These are phyloP conservation scores for Phytophthora macrochlamydospora DNA, from an alignment of 352 stramenopile genomes.

Conservation along the genomic window DNA sequence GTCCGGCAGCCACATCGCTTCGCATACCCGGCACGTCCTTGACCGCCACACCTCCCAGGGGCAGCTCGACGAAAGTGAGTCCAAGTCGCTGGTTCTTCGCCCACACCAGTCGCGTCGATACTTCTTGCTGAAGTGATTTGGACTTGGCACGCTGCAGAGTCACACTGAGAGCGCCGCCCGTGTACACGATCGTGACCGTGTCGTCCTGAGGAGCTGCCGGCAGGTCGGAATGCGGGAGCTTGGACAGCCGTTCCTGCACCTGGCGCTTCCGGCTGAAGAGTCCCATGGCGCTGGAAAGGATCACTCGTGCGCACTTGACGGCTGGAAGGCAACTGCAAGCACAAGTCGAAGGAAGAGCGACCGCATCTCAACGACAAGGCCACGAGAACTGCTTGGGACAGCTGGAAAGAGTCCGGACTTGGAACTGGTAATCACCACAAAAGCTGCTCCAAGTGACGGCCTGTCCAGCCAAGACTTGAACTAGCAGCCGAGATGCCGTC, in stretches of 20 bases:
- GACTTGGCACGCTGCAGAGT: conserved; percentile 49
- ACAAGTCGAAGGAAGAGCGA: neutral
- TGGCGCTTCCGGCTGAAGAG: conserved; percentile 15
- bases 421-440: neutral
- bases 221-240: conserved; percentile 7
- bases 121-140: conserved; percentile 33
- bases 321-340: conserved; percentile 19
- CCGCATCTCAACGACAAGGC: neutral
- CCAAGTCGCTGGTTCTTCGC: conserved; percentile 49
- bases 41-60: conserved; percentile 43
- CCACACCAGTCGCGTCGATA: conserved; percentile 45
- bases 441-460: neutral
- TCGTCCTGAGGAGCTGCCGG: conserved; percentile 1
- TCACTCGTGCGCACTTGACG: conserved; percentile 7
- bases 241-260: conserved; percentile 6
- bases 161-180: conserved; percentile 39
- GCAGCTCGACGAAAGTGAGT: conserved; percentile 52
- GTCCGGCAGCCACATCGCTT: conserved; percentile 36
- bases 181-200: conserved; percentile 33
- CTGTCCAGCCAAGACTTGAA: neutral
- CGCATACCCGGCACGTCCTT: conserved; percentile 37
- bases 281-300: conserved; percentile 5
- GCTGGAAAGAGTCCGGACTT: conserved; percentile 1
- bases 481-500: neutral
- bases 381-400: neutral